Evolutionary conservation across 73 alveolate genomes (phyloP).

Genomic region (Breviolum minutum): DNA sequence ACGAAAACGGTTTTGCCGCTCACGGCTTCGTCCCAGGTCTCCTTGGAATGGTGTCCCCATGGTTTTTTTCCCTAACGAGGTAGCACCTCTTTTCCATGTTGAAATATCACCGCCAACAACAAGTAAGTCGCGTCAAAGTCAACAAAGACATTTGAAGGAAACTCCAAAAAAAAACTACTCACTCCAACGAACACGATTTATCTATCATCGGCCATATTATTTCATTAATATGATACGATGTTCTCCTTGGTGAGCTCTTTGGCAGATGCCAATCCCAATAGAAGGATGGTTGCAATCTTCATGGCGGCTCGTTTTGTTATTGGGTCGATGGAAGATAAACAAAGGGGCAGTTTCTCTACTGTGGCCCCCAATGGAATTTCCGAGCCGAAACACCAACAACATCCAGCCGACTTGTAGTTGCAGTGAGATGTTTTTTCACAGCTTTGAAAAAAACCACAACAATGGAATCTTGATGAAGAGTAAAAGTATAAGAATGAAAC

Average conservation of each 20-base stretch:
- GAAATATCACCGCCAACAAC: too few species aligned
- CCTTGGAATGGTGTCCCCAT: background rate
- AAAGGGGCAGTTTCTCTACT: background rate
- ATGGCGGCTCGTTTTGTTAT: background rate
- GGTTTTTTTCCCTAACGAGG: too few species aligned
- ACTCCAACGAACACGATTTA: background rate
- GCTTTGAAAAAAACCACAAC: too few species aligned
- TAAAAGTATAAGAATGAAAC: too few species aligned
- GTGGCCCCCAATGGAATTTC: too few species aligned
- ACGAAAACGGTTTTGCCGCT: constrained; percentile 89
- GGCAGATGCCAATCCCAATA: constrained; percentile 19
- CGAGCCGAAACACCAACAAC: background rate
- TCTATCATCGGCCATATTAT: background rate
- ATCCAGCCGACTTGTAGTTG: too few species aligned
- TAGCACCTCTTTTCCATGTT: too few species aligned
- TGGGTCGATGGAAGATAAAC: background rate
- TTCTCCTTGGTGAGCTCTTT: constrained; percentile 45
- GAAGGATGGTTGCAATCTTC: background rate
- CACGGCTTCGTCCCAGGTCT: constrained; percentile 68
- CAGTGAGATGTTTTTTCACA: too few species aligned
- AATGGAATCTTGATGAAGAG: too few species aligned
- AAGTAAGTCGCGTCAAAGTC: too few species aligned
- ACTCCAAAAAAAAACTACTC: background rate
- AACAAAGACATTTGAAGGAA: background rate
- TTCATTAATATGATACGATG: background rate